Evolutionary conservation across 2,329 filamentous ascomycete species (phyloP).

Genomic region (Fusarium udum): DNA sequence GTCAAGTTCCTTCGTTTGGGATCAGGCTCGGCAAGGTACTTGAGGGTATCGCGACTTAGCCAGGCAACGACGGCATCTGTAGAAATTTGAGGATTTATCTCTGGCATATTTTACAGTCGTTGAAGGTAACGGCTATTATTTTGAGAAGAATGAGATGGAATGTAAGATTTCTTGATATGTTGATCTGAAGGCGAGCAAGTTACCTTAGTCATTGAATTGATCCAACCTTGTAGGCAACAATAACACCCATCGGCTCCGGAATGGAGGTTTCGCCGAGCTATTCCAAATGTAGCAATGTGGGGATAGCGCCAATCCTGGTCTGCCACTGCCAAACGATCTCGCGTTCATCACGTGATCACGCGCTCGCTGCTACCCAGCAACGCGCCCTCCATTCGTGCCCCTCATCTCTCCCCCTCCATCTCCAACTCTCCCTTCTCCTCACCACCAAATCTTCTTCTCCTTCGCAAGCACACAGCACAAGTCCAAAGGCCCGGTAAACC

Average conservation of each 20-base stretch:
- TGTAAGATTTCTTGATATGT: neutral
- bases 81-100: neutral
- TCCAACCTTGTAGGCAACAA: neutral
- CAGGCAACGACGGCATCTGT: neutral
- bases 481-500: neutral
- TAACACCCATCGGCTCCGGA: neutral
- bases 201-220: neutral
- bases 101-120: neutral
- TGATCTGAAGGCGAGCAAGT: accelerated
- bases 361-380: neutral
- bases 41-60: neutral
- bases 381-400: neutral
- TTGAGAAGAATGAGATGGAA: accelerated
- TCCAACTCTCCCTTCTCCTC: neutral
- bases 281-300: neutral
- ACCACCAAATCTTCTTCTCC: neutral
- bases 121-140: too few species aligned
- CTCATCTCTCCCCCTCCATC: neutral
- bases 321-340: neutral
- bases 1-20: accelerated
- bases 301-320: neutral
- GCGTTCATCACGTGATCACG: neutral
- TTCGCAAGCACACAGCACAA: neutral
- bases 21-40: neutral
- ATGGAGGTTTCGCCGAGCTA: neutral